Percentiles rank a stretch among this genome's conserved stretches.
phyloP scores from a whole-genome alignment of 345 rosid genomes.

The Populus euphratica region DNA sequence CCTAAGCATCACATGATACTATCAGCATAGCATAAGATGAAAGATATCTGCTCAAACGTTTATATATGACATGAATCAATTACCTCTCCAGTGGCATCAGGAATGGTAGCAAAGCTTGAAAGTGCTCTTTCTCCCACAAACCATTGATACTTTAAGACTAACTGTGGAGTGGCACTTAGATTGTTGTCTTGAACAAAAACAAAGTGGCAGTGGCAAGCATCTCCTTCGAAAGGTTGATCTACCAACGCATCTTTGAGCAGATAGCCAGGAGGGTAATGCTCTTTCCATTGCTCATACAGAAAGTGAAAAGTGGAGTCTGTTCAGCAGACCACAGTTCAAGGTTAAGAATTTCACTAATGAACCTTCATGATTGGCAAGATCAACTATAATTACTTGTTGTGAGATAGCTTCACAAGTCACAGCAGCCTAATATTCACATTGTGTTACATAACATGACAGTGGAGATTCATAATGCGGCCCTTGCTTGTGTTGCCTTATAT shows the following conservation, averaged over 20 bases:
- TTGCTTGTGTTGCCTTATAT: neutral
- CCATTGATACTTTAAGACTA: conserved; percentile 81
- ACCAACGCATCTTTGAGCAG: conserved; percentile 72
- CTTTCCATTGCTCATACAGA: conserved; percentile 85
- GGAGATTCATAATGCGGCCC: neutral
- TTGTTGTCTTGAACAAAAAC: conserved; percentile 59
- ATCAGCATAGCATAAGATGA: conserved; percentile 9
- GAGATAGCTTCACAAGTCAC: neutral
- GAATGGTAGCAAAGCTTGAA: conserved; percentile 65
- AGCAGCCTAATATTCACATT: neutral
- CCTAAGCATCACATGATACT: conserved; percentile 40
- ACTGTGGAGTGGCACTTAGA: conserved; percentile 41
- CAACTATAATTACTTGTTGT: neutral
- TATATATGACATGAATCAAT: conserved; percentile 11
- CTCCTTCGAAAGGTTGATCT: conserved; percentile 90
- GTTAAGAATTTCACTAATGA: neutral
- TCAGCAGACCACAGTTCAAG: conserved; percentile 19
- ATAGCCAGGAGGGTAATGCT: conserved; percentile 64
- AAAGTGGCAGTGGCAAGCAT: conserved; percentile 78
- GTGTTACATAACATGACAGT: neutral
- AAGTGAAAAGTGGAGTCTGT: conserved; percentile 77
- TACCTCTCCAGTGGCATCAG: conserved; percentile 78
- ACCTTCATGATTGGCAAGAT: neutral
- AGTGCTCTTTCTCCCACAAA: conserved; percentile 69
- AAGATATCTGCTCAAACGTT: neutral